Conservation (phyloP, 2,329 filamentous ascomycete species). For the Drechslerella dactyloides region DNA sequence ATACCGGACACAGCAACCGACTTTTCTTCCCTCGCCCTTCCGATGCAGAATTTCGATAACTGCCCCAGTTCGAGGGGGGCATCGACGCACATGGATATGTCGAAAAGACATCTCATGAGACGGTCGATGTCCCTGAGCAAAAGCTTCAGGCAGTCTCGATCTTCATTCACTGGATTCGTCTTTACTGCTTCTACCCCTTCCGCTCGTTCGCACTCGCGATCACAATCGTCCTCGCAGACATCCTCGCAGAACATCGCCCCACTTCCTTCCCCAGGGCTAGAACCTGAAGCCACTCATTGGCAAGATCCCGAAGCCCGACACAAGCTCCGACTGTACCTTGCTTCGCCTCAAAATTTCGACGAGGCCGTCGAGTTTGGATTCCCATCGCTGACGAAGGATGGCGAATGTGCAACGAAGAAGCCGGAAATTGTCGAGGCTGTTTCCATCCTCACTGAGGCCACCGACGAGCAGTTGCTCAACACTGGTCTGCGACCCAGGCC, state of each 20-base stretch:
- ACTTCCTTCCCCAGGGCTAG: slow-evolving; percentile 64
- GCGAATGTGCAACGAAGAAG: slow-evolving; percentile 56
- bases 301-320: slow-evolving; percentile 86
- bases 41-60: slow-evolving; percentile 49
- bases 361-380: slow-evolving; percentile 95
- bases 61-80: slow-evolving; percentile 26
- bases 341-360: slow-evolving; percentile 88
- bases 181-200: slow-evolving; percentile 46
- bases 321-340: slow-evolving; percentile 83
- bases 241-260: slow-evolving; percentile 30
- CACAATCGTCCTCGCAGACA: slow-evolving; percentile 39
- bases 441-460: slow-evolving; percentile 28
- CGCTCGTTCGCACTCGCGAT: slow-evolving; percentile 25
- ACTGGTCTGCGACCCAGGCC: slow-evolving; percentile 45
- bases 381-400: slow-evolving; percentile 63
- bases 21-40: slow-evolving; percentile 47
- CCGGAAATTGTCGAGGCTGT: slow-evolving; percentile 49
- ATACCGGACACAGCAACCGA: slow-evolving; percentile 51
- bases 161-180: slow-evolving; percentile 47
- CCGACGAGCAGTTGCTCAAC: slow-evolving; percentile 30
- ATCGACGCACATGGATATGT: slow-evolving; percentile 34
- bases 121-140: slow-evolving; percentile 47
- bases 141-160: slow-evolving; percentile 46
- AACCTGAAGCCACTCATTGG: slow-evolving; percentile 79
- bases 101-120: slow-evolving; percentile 40